Percentiles rank a stretch among this genome's conserved stretches.
phyloP scores from a whole-genome alignment of 768 basidiomycete genomes.

The Mycena haematopus region DNA sequence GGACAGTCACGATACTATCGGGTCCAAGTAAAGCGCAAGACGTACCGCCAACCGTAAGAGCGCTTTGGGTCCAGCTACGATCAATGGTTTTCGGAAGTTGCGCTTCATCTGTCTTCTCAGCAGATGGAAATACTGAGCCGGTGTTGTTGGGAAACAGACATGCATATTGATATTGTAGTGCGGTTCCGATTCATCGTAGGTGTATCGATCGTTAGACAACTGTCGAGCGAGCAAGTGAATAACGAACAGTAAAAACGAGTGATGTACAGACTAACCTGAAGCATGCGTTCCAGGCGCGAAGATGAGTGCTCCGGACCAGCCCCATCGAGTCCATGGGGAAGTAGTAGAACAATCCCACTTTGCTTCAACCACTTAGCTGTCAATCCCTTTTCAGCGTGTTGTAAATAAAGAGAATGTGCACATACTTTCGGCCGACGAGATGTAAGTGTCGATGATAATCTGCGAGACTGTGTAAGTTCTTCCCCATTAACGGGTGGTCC shows the following conservation, averaged over 20 bases:
- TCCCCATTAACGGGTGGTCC: neutral
- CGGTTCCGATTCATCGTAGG: conserved; percentile 38
- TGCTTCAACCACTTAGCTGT: conserved; percentile 93
- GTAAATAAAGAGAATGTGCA: neutral
- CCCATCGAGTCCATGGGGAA: conserved; percentile 92
- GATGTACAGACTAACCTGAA: conserved; percentile 64
- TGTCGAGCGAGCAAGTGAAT: conserved; percentile 36
- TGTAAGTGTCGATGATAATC: conserved; percentile 89
- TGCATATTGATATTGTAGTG: conserved; percentile 78
- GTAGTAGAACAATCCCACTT: conserved; percentile 83
- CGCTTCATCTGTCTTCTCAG: conserved; percentile 85
- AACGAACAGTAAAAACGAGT: neutral
- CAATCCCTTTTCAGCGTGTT: conserved; percentile 1
- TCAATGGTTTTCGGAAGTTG: conserved; percentile 86
- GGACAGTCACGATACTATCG: neutral
- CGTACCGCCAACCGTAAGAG: conserved; percentile 77
- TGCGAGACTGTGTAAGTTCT: conserved; percentile 31
- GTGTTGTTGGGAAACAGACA: conserved; percentile 84
- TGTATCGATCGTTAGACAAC: conserved; percentile 79
- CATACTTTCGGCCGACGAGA: conserved; percentile 82
- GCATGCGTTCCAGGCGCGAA: conserved; percentile 84
- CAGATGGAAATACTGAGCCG: conserved; percentile 93
- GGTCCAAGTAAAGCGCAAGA: conserved; percentile 15
- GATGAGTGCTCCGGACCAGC: conserved; percentile 95
- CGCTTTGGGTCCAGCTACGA: conserved; percentile 87